Evolutionary conservation across 495 filamentous ascomycete genomes (phyloP).

Genomic region (Endocarpon pusillum): DNA sequence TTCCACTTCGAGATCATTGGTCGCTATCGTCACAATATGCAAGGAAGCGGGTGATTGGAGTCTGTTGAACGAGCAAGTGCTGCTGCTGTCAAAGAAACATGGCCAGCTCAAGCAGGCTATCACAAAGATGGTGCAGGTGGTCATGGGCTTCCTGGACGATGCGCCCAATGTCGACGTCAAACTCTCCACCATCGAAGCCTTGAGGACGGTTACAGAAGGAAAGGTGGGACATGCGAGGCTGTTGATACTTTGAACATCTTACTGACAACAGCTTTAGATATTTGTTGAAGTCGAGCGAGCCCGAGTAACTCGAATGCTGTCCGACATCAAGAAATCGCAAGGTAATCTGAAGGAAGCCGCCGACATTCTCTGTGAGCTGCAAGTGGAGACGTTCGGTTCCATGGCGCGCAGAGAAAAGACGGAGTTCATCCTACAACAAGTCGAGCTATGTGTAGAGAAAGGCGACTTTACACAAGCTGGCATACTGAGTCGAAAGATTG

Average conservation of each 20-base stretch:
- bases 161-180: constrained; percentile 69
- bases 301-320: constrained; percentile 83
- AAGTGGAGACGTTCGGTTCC: constrained; percentile 97
- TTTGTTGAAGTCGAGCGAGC: constrained; percentile 97
- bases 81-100: constrained; percentile 97
- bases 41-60: constrained; percentile 85
- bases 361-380: constrained; percentile 88
- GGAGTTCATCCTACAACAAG: constrained; percentile 93
- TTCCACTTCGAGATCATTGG: constrained; percentile 74
- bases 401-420: constrained; percentile 96
- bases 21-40: constrained; percentile 81
- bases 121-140: constrained; percentile 95
- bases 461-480: constrained; percentile 91
- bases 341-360: constrained; percentile 79
- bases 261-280: constrained; percentile 39
- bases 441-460: constrained; percentile 84
- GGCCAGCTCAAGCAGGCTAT: constrained; percentile 97
- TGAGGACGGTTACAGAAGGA: constrained; percentile 93
- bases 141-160: constrained; percentile 80
- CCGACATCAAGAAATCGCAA: constrained; percentile 89
- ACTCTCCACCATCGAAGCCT: constrained; percentile 79
- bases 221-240: constrained; percentile 56
- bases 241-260: neutral
- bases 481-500: constrained; percentile 92
- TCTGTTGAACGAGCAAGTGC: constrained; percentile 86